Conservation (phyloP, 2,329 filamentous ascomycete species). For the Apiospora hydei region DNA sequence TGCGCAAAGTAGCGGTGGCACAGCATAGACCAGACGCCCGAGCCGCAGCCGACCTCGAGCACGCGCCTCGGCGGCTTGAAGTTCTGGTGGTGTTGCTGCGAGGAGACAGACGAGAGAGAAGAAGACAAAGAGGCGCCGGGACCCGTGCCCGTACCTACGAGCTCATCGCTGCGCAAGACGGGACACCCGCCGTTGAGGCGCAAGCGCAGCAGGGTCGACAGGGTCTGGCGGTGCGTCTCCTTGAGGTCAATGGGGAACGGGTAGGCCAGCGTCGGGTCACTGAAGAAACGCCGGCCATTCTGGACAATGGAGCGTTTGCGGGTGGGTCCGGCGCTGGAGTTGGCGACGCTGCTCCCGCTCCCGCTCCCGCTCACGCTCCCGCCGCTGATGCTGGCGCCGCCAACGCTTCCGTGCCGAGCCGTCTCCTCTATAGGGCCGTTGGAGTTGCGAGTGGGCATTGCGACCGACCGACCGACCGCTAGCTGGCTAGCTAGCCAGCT, state of each 20-base stretch:
- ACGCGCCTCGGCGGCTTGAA: conserved; percentile 57
- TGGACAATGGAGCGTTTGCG: conserved; percentile 14
- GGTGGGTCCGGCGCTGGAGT: not conserved
- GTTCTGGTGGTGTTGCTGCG: not conserved
- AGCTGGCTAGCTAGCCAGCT: too few relatives aligned
- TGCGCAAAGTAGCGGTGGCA: conserved; percentile 36
- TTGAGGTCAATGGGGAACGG: conserved; percentile 69
- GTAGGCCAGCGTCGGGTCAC: conserved; percentile 53
- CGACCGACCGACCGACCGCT: too few relatives aligned
- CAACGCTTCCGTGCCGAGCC: too few relatives aligned
- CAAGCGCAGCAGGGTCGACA: conserved; percentile 64
- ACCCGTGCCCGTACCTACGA: conserved; percentile 34
- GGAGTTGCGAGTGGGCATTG: too few relatives aligned
- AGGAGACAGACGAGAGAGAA: not conserved
- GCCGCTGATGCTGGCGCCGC: too few relatives aligned
- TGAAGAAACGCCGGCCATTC: conserved; percentile 17
- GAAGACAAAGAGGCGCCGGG: not conserved
- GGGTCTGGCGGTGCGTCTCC: conserved; percentile 68
- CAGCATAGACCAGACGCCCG: conserved; percentile 64
- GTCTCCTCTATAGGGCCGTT: not conserved
- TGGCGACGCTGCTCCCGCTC: not conserved
- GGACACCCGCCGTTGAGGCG: conserved; percentile 60
- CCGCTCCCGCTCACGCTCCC: not conserved
- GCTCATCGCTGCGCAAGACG: conserved; percentile 32
- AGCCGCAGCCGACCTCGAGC: conserved; percentile 69